Evolutionary conservation across 768 basidiomycete species (phyloP).

Genomic region (Scleroderma citrinum): DNA sequence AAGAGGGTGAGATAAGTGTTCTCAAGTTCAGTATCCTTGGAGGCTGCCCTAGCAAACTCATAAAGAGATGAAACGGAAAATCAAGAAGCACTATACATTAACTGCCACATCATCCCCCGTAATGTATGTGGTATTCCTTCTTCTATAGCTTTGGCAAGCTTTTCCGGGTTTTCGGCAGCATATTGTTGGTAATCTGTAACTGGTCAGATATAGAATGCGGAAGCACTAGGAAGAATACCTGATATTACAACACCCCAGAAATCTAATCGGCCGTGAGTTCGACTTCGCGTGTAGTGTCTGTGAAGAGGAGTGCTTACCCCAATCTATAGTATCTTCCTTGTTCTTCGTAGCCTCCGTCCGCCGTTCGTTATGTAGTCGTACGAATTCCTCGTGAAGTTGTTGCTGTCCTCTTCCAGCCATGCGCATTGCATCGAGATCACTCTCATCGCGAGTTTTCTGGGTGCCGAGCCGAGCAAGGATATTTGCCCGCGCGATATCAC

Average conservation of each 20-base stretch:
- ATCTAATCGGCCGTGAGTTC: conserved; percentile 38
- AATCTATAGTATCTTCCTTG: conserved; percentile 56
- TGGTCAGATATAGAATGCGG: conserved; percentile 5
- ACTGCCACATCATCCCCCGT: conserved; percentile 94
- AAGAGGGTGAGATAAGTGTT: conserved; percentile 72
- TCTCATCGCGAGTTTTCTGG: conserved; percentile 39
- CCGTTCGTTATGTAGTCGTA: conserved; percentile 54
- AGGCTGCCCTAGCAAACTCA: conserved; percentile 65
- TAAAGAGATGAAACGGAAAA: conserved; percentile 6
- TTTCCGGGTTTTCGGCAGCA: conserved; percentile 70
- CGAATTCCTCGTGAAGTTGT: conserved; percentile 73
- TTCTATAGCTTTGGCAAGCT: conserved; percentile 86
- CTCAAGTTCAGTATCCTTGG: conserved; percentile 87
- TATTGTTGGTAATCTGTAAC: conserved; percentile 78
- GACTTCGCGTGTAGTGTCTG: conserved; percentile 5
- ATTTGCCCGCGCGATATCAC: conserved; percentile 35
- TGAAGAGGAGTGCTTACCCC: conserved; percentile 46
- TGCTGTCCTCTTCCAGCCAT: conserved; percentile 58
- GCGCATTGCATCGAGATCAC: conserved; percentile 33
- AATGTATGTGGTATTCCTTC: conserved; percentile 83
- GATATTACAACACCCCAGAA: conserved; percentile 96
- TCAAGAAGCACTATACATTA: conserved; percentile 54
- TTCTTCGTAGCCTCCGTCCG: conserved; percentile 34
- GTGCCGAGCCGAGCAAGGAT: conserved; percentile 49
- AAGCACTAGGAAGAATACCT: conserved; percentile 37